Conservation (phyloP, 495 filamentous ascomycete genomes). For the Extremus antarcticus region DNA sequence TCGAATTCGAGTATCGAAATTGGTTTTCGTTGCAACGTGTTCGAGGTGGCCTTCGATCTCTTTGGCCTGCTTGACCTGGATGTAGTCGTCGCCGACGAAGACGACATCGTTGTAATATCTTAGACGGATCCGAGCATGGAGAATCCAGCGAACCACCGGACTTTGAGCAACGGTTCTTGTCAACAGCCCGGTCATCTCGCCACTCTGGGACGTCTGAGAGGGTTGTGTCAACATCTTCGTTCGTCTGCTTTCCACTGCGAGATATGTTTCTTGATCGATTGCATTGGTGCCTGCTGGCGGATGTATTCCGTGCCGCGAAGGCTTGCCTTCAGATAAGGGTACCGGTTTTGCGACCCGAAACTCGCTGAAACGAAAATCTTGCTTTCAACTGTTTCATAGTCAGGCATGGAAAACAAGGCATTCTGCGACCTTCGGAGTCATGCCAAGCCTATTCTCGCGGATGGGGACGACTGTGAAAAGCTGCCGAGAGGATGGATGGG, state of each 20-base stretch:
- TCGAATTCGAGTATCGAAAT: slow-evolving; percentile 62
- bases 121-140: slow-evolving; percentile 67
- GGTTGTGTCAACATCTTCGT: neutral
- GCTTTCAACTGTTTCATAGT: neutral
- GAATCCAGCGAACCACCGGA: slow-evolving; percentile 62
- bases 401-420: neutral
- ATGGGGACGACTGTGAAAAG: too few species aligned
- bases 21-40: slow-evolving; percentile 57
- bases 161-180: slow-evolving; percentile 67
- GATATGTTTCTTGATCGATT: neutral
- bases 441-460: neutral
- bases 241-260: neutral
- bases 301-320: too few species aligned
- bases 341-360: neutral
- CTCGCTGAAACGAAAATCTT: neutral
- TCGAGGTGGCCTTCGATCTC: slow-evolving; percentile 49
- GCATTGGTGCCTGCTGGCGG: neutral
- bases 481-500: neutral
- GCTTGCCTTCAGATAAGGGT: too few species aligned
- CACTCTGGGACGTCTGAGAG: neutral
- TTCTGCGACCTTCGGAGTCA: neutral
- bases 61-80: slow-evolving; percentile 60
- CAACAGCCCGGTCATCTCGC: slow-evolving; percentile 47
- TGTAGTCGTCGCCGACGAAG: slow-evolving; percentile 57
- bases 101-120: slow-evolving; percentile 70